Evolutionary conservation across 2,329 filamentous ascomycete species (phyloP).

Genomic region (Xenoacremonium recifei): DNA sequence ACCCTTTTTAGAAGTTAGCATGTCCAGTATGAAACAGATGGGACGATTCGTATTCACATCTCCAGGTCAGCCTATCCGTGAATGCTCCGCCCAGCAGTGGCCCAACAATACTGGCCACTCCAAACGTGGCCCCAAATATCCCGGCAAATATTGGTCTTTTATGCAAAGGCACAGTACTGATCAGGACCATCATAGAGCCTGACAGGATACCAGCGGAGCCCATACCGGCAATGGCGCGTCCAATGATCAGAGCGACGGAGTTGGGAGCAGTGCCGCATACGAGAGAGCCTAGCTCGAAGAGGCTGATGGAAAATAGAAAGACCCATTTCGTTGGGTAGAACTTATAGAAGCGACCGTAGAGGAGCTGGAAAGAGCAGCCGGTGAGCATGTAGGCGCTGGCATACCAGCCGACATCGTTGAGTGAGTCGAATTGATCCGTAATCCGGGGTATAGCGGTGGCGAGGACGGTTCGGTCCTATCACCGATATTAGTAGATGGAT

Average conservation of each 20-base stretch:
- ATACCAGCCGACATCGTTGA: slow-evolving; percentile 44
- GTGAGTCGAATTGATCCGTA: slow-evolving; percentile 33
- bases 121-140: neutral
- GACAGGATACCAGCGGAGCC: slow-evolving; percentile 1
- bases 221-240: slow-evolving; percentile 1
- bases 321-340: neutral
- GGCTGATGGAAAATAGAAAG: neutral
- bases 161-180: neutral
- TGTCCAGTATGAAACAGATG: neutral
- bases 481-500: neutral
- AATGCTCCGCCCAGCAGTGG: neutral
- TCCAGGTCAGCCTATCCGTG: slow-evolving; percentile 23
- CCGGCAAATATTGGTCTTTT: neutral
- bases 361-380: slow-evolving; percentile 1
- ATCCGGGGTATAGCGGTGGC: slow-evolving; percentile 31
- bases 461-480: neutral
- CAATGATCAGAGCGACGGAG: neutral
- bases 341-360: neutral
- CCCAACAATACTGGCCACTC: neutral
- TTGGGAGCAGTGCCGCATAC: neutral
- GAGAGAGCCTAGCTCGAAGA: slow-evolving; percentile 2
- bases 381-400: slow-evolving; percentile 32
- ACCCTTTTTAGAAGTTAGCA: neutral
- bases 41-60: slow-evolving; percentile 7
- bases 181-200: neutral